Base-by-base conservation (phyloP, 768 basidiomycete genomes). In the Mycena galericulata region DNA sequence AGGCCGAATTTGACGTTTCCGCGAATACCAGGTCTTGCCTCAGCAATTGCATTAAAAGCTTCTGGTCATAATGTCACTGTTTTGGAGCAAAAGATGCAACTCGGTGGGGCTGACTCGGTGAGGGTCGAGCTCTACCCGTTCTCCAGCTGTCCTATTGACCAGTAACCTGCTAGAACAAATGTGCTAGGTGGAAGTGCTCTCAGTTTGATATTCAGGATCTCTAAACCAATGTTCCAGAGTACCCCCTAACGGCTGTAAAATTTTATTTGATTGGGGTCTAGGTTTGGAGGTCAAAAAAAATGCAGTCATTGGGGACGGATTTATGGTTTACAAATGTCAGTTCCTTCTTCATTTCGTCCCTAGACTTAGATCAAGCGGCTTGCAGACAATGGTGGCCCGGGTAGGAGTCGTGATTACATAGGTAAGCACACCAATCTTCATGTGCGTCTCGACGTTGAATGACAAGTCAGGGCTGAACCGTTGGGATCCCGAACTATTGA, bases 201-300 rank as follows among this genome's bases (percentile, higher is more conserved):
- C n/a, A n/a, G 58, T 41, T 1, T 29, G 29, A 32, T 26, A 29
- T 4, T n/a, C n/a, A 45, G 15, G n/a, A 12, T 30, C 46, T 30
- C 1, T 15, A n/a, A 1, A 50, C 26, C 11, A 4, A 59, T 6
- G 26, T 14, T 51, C 9, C 45, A 64, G 68, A 50, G 49, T 69
- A 6, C 62, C 68, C 26, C 68, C 62, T 11, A 69, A 65, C 40
- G 68, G 68, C 22, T 64, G 50, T 58, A 69, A 69, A 54, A 47
- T 69, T 9, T 22, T 69, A 2, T 60, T 38, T 22, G 68, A 69
- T 26, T 69, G 68, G 68, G 68, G 68, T 1, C 62, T 69, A 36
- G n/a, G n/a, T n/a, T n/a, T n/a, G 11, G 68, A 55, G 12, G 26
- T 50, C 1, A 57, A 61, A 26, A 20, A 56, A 10, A 41, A 24